phyloP scores from a whole-genome alignment of 2,329 filamentous ascomycete species.

The Colletotrichum sp. region DNA sequence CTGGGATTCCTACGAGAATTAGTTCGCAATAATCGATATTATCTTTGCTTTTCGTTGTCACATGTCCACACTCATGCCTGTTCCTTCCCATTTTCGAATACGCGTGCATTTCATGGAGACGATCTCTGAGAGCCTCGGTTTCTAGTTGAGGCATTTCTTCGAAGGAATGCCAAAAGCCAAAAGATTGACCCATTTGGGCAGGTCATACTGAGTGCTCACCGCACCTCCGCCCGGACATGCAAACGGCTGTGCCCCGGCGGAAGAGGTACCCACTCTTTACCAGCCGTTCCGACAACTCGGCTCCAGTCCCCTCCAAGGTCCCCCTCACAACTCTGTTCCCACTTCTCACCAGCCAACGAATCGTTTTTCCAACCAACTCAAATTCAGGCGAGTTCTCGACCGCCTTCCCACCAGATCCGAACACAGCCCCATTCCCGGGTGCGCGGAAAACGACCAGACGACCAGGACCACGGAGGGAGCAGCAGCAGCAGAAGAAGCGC shows the following conservation, averaged over 20 bases:
- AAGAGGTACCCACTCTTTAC: neutral
- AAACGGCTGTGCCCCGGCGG: neutral
- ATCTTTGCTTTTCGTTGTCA: no score
- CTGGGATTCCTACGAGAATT: no score
- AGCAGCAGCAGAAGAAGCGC: neutral
- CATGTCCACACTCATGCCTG: no score
- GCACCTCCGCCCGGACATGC: neutral
- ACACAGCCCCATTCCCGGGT: neutral
- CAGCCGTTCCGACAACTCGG: slow-evolving; percentile 11
- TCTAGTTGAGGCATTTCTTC: neutral
- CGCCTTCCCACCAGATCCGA: neutral
- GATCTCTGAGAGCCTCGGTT: neutral
- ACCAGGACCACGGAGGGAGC: neutral
- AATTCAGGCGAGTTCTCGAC: neutral
- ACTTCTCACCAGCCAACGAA: neutral
- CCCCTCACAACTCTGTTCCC: neutral
- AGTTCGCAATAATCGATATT: no score
- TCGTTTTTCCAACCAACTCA: neutral
- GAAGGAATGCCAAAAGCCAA: neutral
- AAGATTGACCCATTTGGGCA: neutral
- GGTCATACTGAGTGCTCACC: neutral
- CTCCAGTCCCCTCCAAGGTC: neutral
- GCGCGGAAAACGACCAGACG: neutral
- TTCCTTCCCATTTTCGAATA: neutral
- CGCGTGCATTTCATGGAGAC: neutral